Evolutionary conservation across 345 rosid genomes (phyloP).

Genomic region (Lumnitzera littorea): DNA sequence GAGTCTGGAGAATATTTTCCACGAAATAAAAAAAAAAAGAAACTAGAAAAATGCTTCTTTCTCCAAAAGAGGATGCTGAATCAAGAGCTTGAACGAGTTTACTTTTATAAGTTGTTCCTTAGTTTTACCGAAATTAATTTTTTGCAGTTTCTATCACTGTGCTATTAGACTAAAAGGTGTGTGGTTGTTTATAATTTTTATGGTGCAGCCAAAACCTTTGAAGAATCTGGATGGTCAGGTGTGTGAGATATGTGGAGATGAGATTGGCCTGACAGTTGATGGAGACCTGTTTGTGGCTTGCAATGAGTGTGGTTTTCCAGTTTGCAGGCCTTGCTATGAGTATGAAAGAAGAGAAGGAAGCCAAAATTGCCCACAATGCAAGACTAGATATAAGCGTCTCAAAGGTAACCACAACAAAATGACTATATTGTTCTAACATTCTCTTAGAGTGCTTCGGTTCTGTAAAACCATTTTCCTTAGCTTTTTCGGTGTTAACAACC

Average conservation of each 20-base stretch:
- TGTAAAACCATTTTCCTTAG: too few species aligned
- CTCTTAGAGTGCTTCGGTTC: not conserved
- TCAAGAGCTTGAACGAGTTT: too few species aligned
- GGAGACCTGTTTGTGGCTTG: conserved; percentile 96
- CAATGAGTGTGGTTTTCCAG: conserved; percentile 97
- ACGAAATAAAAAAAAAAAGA: too few species aligned
- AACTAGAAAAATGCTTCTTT: too few species aligned
- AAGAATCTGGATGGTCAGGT: conserved; percentile 89
- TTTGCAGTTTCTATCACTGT: too few species aligned
- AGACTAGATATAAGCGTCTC: conserved; percentile 93
- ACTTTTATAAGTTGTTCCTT: too few species aligned
- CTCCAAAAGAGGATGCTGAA: too few species aligned
- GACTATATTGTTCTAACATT: not conserved
- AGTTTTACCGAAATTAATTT: too few species aligned
- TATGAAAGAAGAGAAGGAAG: conserved; percentile 95
- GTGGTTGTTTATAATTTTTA: not conserved
- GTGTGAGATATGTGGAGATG: conserved; percentile 92
- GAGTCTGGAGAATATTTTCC: too few species aligned
- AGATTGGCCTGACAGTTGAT: conserved; percentile 72
- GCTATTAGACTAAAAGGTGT: not conserved
- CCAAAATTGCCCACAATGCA: conserved; percentile 90
- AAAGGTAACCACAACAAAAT: conserved; percentile 33
- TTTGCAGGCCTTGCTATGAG: conserved; percentile 92
- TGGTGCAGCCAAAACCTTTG: conserved; percentile 70
- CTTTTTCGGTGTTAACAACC: too few species aligned